Evolutionary conservation across 805 yeast species (phyloP).

Genomic region (Kuraishia hungarica): DNA sequence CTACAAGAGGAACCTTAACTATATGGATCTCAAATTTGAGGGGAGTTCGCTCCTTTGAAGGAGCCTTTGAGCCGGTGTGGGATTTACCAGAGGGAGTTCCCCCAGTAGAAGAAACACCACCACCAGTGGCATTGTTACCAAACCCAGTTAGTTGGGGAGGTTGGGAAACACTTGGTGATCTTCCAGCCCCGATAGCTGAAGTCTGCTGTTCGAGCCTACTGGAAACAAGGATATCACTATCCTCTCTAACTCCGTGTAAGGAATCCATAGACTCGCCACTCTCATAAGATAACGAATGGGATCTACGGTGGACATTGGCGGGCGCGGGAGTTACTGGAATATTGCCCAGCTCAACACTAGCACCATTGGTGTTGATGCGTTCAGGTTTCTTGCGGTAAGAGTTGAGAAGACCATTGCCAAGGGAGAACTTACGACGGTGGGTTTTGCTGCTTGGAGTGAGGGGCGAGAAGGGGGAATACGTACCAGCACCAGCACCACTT

Average conservation of each 20-base stretch:
- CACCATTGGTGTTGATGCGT: slow-evolving; percentile 31
- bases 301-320: slow-evolving; percentile 24
- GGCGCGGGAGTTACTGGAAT: slow-evolving; percentile 31
- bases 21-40: slow-evolving; percentile 85
- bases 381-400: slow-evolving; percentile 43
- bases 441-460: slow-evolving; percentile 17
- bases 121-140: background rate
- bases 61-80: background rate
- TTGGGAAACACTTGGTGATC: slow-evolving; percentile 10
- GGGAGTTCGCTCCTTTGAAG: slow-evolving; percentile 38
- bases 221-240: slow-evolving; percentile 52
- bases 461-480: no score
- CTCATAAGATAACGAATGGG: slow-evolving; percentile 23
- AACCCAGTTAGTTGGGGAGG: slow-evolving; percentile 2
- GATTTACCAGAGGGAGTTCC: slow-evolving; percentile 3
- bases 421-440: slow-evolving; percentile 56
- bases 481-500: background rate
- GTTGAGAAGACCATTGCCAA: slow-evolving; percentile 48
- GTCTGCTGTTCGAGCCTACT: slow-evolving; percentile 46
- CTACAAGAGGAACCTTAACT: slow-evolving; percentile 85
- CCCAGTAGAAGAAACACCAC: no score
- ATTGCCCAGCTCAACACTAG: slow-evolving; percentile 2
- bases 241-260: slow-evolving; percentile 42
- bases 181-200: background rate
- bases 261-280: slow-evolving; percentile 49